Evolutionary conservation across 2,329 filamentous ascomycete species (phyloP).

Genomic region (Penicillium sp.): DNA sequence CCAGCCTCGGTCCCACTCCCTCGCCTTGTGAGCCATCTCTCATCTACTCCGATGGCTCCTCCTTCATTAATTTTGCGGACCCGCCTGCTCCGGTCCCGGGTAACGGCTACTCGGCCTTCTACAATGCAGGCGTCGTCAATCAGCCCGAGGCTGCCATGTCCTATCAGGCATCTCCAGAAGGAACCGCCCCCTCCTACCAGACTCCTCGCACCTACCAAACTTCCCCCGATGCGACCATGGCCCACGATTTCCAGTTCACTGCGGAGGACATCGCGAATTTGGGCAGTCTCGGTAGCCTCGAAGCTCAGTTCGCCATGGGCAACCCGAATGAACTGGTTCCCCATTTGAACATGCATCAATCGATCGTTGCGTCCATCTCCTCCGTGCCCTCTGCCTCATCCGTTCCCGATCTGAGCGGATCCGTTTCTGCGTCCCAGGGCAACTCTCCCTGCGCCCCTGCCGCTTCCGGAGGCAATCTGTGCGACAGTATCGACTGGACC

Average conservation of each 20-base stretch:
- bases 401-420: conserved; percentile 18
- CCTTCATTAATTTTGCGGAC: conserved; percentile 26
- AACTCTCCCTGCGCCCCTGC: conserved; percentile 20
- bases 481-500: conserved; percentile 21
- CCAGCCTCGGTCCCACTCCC: conserved; percentile 25
- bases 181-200: not conserved
- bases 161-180: not conserved
- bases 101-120: conserved; percentile 24
- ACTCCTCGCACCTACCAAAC: not conserved
- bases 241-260: too few relatives aligned
- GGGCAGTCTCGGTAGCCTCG: conserved; percentile 24
- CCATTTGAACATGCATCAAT: conserved; percentile 18
- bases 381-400: conserved; percentile 16
- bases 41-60: conserved; percentile 12
- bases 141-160: not conserved
- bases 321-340: conserved; percentile 26
- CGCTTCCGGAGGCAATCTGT: conserved; percentile 15
- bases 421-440: conserved; percentile 14
- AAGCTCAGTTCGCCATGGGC: conserved; percentile 23
- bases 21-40: conserved; percentile 20
- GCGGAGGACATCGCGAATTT: not conserved
- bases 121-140: conserved; percentile 6
- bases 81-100: conserved; percentile 15
- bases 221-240: too few relatives aligned
- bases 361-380: conserved; percentile 22